These are phyloP conservation scores for Trichoderma virens DNA, from an alignment of 495 filamentous ascomycete genomes.

Conservation along the genomic window DNA sequence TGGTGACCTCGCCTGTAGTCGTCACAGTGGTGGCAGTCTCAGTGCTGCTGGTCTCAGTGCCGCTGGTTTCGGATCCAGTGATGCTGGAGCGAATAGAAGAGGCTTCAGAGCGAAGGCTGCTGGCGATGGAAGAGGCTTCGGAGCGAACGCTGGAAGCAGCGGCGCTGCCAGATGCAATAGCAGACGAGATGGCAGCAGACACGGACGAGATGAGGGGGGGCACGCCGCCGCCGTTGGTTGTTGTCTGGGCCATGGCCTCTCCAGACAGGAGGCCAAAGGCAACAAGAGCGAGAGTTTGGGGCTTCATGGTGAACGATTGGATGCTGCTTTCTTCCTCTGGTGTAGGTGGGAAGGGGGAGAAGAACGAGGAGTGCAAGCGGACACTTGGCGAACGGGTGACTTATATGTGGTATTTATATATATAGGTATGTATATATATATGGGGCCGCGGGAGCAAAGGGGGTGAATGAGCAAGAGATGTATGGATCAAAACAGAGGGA, in stretches of 20 bases:
- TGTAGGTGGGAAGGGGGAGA: not conserved
- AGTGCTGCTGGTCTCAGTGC: not conserved
- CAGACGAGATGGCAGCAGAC: not conserved
- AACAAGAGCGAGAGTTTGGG: not conserved
- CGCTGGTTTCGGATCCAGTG: not conserved
- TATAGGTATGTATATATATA: not conserved
- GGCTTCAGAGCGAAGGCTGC: constrained; percentile 26
- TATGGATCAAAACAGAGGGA: constrained; percentile 5
- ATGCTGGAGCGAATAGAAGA: constrained; percentile 17
- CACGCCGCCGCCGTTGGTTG: not conserved
- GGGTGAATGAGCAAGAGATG: not conserved
- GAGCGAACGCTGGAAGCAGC: not conserved
- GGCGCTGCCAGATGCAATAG: not conserved
- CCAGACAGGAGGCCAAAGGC: not conserved
- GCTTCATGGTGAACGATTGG: constrained; percentile 1
- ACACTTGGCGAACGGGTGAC: not conserved
- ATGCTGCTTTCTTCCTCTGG: not conserved
- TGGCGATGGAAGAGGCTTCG: constrained; percentile 18
- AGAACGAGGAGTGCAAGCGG: not conserved
- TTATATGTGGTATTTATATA: not conserved
- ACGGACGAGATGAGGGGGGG: not conserved
- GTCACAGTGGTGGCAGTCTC: not conserved
- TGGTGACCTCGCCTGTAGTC: not conserved
- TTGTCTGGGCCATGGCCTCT: not conserved
- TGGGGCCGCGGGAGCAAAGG: not conserved